Conservation (phyloP, 345 rosid genomes). For the Acer yangbiense region DNA sequence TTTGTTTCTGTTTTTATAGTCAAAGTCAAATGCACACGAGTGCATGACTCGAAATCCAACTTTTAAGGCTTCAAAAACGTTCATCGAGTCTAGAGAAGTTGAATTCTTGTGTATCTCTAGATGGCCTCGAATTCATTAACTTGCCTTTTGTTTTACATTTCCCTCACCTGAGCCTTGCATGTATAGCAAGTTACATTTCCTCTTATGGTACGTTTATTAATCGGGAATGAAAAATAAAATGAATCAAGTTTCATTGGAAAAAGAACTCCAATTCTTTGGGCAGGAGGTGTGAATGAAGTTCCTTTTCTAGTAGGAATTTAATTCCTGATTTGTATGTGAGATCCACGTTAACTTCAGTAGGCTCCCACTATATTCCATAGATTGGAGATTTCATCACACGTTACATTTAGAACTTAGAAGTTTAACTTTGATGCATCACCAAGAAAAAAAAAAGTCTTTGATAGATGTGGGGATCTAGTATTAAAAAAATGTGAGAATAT, state of each 20-base stretch:
- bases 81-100: constrained; percentile 45
- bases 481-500: background rate
- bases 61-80: constrained; percentile 49
- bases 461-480: background rate
- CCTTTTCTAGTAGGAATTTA: no score
- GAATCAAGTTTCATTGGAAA: no score
- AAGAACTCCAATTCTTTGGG: no score
- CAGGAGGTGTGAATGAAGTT: no score
- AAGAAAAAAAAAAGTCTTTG: background rate
- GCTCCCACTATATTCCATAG: background rate
- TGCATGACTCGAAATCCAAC: constrained; percentile 35
- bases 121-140: constrained; percentile 15
- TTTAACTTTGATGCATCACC: background rate
- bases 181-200: no score
- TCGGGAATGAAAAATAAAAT: no score
- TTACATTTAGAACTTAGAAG: background rate
- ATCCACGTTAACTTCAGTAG: background rate
- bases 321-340: no score
- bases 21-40: constrained; percentile 60
- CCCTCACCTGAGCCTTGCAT: constrained; percentile 3
- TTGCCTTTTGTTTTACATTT: background rate
- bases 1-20: constrained; percentile 15
- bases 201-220: no score
- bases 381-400: background rate
- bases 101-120: constrained; percentile 25